Percentiles rank a stretch among this genome's conserved stretches.
phyloP scores from a whole-genome alignment of 2,329 filamentous ascomycete species.

The Pyrenochaeta sp. region DNA sequence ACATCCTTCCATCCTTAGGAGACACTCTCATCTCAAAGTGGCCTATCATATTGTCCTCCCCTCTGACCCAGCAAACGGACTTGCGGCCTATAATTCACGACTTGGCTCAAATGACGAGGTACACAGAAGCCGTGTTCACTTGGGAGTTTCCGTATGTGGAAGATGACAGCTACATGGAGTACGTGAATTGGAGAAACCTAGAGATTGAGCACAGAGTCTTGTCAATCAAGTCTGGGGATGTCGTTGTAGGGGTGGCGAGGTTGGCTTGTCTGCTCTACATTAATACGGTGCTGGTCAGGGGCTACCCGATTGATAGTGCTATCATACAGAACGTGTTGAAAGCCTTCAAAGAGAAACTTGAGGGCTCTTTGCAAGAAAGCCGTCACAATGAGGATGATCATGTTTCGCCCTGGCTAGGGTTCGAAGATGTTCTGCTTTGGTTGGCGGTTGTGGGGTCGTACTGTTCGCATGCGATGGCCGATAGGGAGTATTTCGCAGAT shows the following conservation, averaged over 20 bases:
- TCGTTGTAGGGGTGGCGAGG: neutral
- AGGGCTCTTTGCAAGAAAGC: neutral
- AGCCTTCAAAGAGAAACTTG: neutral
- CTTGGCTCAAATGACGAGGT: conserved; percentile 2
- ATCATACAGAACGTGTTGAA: neutral
- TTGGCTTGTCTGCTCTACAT: neutral
- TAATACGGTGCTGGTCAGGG: conserved; percentile 1
- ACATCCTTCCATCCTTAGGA: neutral
- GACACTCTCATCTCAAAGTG: neutral
- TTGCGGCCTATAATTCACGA: neutral
- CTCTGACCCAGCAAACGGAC: neutral
- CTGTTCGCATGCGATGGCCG: neutral
- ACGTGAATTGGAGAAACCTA: neutral
- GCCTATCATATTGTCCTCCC: neutral
- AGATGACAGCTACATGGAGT: conserved; percentile 4
- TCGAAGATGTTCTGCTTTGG: conserved; percentile 1
- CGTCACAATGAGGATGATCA: neutral
- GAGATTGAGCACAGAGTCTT: conserved; percentile 1
- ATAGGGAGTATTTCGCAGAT: neutral
- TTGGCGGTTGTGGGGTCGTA: neutral
- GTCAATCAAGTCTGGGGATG: neutral
- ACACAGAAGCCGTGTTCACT: conserved; percentile 1
- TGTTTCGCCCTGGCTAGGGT: neutral
- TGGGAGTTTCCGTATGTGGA: conserved; percentile 2
- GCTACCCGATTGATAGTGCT: conserved; percentile 1